These are phyloP conservation scores for Lagenaria siceraria DNA, from an alignment of 306 rosid species.

Conservation along the genomic window DNA sequence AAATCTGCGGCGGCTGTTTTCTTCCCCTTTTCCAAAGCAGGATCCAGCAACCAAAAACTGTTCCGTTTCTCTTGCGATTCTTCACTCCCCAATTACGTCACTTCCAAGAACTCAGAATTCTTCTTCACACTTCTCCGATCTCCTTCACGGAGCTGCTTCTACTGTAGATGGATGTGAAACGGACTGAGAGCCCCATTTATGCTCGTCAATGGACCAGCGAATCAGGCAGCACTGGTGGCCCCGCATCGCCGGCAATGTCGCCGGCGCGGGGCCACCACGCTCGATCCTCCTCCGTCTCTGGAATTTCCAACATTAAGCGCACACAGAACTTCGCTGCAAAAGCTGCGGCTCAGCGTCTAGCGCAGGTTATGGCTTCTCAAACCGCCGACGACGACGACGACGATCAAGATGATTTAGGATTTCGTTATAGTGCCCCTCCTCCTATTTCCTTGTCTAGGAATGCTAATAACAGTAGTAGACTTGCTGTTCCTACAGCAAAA, in stretches of 20 bases:
- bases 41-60: background rate
- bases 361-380: slow-evolving; percentile 98
- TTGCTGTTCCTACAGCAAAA: slow-evolving; percentile 21
- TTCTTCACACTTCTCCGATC: background rate
- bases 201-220: slow-evolving; percentile 41
- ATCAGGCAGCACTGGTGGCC: slow-evolving; percentile 17
- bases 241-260: slow-evolving; percentile 40
- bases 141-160: background rate
- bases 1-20: slow-evolving; percentile 1
- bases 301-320: slow-evolving; percentile 70
- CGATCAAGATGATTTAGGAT: slow-evolving; percentile 69
- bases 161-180: slow-evolving; percentile 28
- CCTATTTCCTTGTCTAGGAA: slow-evolving; percentile 57
- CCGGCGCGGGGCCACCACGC: slow-evolving; percentile 55
- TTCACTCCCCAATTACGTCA: background rate
- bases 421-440: slow-evolving; percentile 91
- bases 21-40: background rate
- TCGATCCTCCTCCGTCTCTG: slow-evolving; percentile 72
- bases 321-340: slow-evolving; percentile 90
- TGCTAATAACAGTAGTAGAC: slow-evolving; percentile 14
- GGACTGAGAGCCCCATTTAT: slow-evolving; percentile 38
- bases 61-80: background rate
- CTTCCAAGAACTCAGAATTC: background rate
- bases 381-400: slow-evolving; percentile 44
- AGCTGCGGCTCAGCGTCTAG: slow-evolving; percentile 98